A percentile compares a stretch with the other conserved stretches of the same genome.
phyloP scores from a whole-genome alignment of 305 asterid species.

The Rubia balearica region DNA sequence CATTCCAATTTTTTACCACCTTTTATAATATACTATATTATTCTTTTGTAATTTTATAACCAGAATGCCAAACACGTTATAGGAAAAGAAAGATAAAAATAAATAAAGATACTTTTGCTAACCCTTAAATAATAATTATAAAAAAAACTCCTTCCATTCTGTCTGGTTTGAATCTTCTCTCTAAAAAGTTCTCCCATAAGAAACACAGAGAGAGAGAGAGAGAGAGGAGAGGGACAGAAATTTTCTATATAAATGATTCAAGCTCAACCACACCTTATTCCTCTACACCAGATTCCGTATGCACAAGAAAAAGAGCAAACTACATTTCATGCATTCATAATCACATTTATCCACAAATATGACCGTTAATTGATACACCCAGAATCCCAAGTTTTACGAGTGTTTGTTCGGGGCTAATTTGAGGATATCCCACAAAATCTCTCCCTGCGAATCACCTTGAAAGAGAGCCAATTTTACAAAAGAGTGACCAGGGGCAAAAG shows the following conservation, averaged over 20 bases:
- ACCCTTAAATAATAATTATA: not conserved
- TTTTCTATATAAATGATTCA: not conserved
- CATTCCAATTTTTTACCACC: too few relatives aligned
- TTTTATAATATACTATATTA: too few relatives aligned
- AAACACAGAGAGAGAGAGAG: constrained; percentile 1
- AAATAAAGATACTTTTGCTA: too few relatives aligned
- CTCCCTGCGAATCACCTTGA: not conserved
- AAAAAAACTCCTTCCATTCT: not conserved
- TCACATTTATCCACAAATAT: not conserved
- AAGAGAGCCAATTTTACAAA: constrained; percentile 4
- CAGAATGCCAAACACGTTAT: not conserved
- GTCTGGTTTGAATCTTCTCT: not conserved
- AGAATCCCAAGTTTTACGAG: constrained; percentile 4
- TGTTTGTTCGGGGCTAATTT: not conserved
- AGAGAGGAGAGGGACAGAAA: constrained; percentile 10
- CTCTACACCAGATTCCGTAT: not conserved
- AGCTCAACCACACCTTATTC: constrained; percentile 2
- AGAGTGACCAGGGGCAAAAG: constrained; percentile 1
- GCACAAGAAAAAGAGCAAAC: not conserved
- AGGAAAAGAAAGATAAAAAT: not conserved
- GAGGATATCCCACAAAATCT: not conserved
- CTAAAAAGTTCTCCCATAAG: not conserved
- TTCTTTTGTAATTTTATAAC: not conserved
- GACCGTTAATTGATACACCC: constrained; percentile 1
- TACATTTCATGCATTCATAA: not conserved